These are phyloP conservation scores for Osmanthus fragrans DNA, from an alignment of 257 asterid species.

Conservation along the genomic window DNA sequence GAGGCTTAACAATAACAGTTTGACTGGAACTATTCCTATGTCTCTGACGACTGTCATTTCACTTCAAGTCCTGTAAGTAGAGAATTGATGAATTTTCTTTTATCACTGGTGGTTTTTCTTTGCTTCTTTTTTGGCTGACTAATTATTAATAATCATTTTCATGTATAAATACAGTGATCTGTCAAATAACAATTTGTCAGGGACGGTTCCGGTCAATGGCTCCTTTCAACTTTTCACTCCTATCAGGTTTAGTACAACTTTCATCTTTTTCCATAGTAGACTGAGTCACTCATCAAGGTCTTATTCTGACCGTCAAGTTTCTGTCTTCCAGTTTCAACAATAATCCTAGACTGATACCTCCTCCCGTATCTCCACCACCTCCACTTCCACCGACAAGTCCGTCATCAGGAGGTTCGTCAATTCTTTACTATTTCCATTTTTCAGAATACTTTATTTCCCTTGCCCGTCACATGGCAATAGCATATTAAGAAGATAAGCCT, in stretches of 20 bases:
- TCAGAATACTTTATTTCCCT: background rate
- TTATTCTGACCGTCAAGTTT: conserved; percentile 31
- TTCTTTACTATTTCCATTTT: background rate
- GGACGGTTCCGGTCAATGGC: conserved; percentile 78
- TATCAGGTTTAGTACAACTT: conserved; percentile 59
- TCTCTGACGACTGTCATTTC: conserved; percentile 53
- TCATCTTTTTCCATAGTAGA: conserved; percentile 1
- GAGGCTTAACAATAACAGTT: conserved; percentile 93
- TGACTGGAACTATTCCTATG: conserved; percentile 68
- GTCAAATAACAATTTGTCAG: conserved; percentile 65
- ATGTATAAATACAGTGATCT: conserved; percentile 73
- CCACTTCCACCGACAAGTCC: conserved; percentile 55
- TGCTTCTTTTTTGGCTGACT: conserved; percentile 5
- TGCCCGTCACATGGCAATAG: background rate
- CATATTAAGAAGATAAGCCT: background rate
- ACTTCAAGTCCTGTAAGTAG: conserved; percentile 98
- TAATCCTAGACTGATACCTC: conserved; percentile 45
- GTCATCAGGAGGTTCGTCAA: conserved; percentile 44
- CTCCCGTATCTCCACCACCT: conserved; percentile 73
- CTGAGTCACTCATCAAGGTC: conserved; percentile 12
- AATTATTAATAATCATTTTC: conserved; percentile 24
- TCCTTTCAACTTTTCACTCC: conserved; percentile 92
- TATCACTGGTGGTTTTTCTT: conserved; percentile 1
- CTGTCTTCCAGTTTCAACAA: conserved; percentile 57
- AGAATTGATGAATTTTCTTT: conserved; percentile 24